A percentile compares a stretch with the other conserved stretches of the same genome.
Evolutionary conservation across 176 grass and related monocot species (phyloP).

Genomic region (Pharus latifolius): DNA sequence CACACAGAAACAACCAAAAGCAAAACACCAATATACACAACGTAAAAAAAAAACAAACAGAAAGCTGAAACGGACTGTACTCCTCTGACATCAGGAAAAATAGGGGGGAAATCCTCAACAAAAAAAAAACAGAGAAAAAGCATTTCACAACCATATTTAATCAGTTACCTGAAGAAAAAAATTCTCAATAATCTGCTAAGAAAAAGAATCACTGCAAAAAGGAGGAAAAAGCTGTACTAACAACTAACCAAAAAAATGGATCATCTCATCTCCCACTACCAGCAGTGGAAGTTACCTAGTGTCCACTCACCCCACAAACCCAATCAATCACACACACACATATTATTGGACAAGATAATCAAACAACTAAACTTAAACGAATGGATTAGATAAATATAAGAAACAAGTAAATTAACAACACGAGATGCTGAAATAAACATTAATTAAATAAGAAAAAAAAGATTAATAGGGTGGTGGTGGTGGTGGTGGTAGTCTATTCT

Average conservation of each 20-base stretch:
- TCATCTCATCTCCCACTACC: constrained; percentile 28
- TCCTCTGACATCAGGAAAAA: neutral
- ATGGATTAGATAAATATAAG: too few species aligned
- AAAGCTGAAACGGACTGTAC: neutral
- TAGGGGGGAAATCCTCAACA: too few species aligned
- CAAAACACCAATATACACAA: too few species aligned
- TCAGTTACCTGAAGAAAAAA: neutral
- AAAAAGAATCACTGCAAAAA: neutral
- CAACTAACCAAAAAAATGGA: neutral
- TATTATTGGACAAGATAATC: constrained; percentile 22
- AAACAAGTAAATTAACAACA: neutral
- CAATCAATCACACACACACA: constrained; percentile 14
- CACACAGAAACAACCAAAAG: neutral
- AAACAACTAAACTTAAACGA: constrained; percentile 17
- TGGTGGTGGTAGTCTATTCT: neutral
- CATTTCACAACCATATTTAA: neutral
- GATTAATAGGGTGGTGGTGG: neutral
- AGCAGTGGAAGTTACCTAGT: constrained; percentile 33
- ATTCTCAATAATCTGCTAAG: neutral
- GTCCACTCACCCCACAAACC: constrained; percentile 33
- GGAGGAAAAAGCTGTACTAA: too few species aligned
- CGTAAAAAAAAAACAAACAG: neutral
- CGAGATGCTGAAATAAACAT: neutral
- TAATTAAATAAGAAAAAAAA: neutral
- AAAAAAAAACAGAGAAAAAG: neutral